phyloP scores from a whole-genome alignment of 768 basidiomycete genomes.

The Xanthoconium purpureum region DNA sequence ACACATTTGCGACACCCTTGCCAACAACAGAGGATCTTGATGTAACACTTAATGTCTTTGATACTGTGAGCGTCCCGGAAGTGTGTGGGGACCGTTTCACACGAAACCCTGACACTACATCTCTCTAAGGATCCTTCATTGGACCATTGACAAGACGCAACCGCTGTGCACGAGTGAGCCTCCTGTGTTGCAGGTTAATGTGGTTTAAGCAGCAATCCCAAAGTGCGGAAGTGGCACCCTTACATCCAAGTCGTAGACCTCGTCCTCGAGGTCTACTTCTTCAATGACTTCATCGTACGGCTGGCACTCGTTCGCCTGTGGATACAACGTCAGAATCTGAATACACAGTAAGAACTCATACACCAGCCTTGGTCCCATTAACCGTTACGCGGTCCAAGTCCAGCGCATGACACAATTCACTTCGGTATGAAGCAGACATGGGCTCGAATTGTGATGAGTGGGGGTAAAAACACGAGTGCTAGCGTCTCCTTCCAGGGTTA shows the following conservation, averaged over 20 bases:
- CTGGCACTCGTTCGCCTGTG: background rate
- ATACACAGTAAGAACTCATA: background rate
- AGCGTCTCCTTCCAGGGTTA: background rate
- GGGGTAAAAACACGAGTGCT: background rate
- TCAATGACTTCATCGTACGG: background rate
- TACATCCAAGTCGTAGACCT: background rate
- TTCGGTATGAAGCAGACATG: background rate
- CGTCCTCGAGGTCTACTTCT: background rate
- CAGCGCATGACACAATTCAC: background rate
- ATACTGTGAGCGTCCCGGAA: background rate
- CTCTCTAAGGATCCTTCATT: no score
- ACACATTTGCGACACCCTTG: accelerated
- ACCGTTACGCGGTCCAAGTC: background rate
- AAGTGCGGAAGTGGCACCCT: background rate
- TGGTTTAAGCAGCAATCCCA: background rate
- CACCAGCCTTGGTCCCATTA: no score
- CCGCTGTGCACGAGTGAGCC: background rate
- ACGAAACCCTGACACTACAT: background rate
- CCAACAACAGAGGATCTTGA: background rate
- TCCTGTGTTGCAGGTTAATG: background rate
- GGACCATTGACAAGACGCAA: background rate
- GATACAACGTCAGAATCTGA: background rate
- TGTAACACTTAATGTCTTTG: accelerated
- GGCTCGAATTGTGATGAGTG: background rate
- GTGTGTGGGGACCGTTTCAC: background rate